These are phyloP conservation scores for Ceratocystis destructans DNA, from an alignment of 2,329 filamentous ascomycete species.

Conservation along the genomic window DNA sequence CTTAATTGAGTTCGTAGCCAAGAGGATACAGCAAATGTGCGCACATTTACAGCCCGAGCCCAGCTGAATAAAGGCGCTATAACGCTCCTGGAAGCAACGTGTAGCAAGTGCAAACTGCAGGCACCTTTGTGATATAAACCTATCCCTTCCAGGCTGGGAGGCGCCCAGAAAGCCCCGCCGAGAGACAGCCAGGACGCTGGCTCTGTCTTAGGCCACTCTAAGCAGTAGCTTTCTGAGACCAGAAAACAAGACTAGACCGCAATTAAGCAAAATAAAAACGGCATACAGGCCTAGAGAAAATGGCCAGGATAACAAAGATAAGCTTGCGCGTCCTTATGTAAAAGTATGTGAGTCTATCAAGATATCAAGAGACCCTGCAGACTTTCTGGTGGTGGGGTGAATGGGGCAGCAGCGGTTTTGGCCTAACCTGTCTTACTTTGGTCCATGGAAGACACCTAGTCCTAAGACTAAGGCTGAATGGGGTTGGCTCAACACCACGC, in stretches of 20 bases:
- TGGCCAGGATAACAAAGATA: no score
- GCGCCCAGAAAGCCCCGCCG: not conserved
- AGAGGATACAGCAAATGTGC: no score
- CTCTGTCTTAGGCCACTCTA: not conserved
- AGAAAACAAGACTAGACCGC: not conserved
- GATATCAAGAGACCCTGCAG: conserved; percentile 3
- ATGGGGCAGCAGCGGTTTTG: not conserved
- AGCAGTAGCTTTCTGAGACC: no score
- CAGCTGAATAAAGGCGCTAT: not conserved
- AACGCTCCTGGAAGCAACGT: not conserved
- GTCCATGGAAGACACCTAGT: not conserved
- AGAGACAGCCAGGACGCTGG: not conserved
- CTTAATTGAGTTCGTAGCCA: no score
- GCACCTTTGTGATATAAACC: not conserved
- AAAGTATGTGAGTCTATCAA: not conserved
- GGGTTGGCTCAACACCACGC: not conserved
- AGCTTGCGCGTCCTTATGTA: no score
- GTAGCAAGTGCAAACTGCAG: not conserved
- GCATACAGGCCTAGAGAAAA: no score
- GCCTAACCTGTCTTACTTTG: not conserved
- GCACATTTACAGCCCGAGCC: not conserved
- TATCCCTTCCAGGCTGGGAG: not conserved
- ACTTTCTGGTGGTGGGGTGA: not conserved
- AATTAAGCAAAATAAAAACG: not conserved
- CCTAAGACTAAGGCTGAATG: not conserved